Conservation (phyloP, 345 rosid genomes). For the Leavenworthia alabamica region DNA sequence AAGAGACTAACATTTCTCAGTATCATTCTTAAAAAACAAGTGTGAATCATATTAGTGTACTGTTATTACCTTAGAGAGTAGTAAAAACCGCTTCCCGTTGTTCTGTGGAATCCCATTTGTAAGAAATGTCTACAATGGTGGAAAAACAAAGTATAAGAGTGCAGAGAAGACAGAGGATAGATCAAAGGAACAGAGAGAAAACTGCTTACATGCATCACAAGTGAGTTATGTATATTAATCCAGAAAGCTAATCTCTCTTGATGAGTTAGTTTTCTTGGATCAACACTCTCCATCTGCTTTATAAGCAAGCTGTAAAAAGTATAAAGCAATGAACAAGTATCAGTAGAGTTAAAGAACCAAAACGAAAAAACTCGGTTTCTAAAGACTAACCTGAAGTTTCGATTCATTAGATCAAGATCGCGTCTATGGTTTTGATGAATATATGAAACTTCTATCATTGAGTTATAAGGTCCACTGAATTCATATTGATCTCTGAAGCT, state of each 20-base stretch:
- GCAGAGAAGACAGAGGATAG: neutral
- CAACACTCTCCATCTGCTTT: conserved; percentile 54
- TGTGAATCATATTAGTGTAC: neutral
- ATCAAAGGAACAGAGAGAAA: conserved; percentile 4
- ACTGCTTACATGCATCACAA: conserved; percentile 80
- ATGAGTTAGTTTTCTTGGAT: conserved; percentile 62
- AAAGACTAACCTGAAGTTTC: conserved; percentile 65
- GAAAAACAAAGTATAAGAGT: neutral
- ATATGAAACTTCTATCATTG: conserved; percentile 81
- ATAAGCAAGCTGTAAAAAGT: conserved; percentile 56
- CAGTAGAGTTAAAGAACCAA: conserved; percentile 21
- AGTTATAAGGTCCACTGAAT: conserved; percentile 94
- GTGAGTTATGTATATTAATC: conserved; percentile 86
- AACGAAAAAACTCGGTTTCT: neutral
- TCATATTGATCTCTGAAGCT: conserved; percentile 77
- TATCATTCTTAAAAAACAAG: conserved; percentile 6
- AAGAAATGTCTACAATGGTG: conserved; percentile 54
- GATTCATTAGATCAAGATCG: conserved; percentile 67
- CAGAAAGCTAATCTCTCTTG: conserved; percentile 93
- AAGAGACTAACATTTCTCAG: neutral
- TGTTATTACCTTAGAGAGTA: conserved; percentile 68
- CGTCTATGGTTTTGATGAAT: conserved; percentile 65
- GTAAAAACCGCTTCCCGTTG: conserved; percentile 69
- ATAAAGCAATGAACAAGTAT: conserved; percentile 7
- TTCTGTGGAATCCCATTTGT: conserved; percentile 85